A percentile compares a stretch with the other conserved stretches of the same genome.
Evolutionary conservation across 345 rosid species (phyloP).

Genomic region (Conringia planisiliqua): DNA sequence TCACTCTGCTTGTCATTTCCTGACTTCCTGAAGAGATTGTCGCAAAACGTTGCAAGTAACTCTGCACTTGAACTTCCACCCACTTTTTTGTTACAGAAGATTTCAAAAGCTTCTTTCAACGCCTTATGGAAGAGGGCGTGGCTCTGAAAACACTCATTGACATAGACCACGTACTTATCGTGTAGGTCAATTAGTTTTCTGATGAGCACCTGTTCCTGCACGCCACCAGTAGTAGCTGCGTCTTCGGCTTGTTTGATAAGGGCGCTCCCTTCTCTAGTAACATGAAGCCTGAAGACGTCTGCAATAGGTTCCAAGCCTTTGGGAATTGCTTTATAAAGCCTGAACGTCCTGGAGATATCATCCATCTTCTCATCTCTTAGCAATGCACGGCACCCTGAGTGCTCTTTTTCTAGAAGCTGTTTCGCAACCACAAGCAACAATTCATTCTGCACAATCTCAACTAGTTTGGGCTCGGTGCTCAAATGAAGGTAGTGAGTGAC

Average conservation of each 20-base stretch:
- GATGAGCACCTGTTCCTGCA: conserved; percentile 71
- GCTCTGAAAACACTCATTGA: conserved; percentile 8
- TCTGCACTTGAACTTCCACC: conserved; percentile 32
- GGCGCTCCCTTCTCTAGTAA: conserved; percentile 68
- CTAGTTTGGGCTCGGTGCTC: conserved; percentile 68
- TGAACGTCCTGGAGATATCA: conserved; percentile 86
- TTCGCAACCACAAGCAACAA: conserved; percentile 50
- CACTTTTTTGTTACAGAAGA: conserved; percentile 35
- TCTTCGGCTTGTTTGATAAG: conserved; percentile 88
- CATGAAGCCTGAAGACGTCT: conserved; percentile 67
- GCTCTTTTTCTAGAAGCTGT: conserved; percentile 73
- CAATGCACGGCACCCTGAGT: conserved; percentile 75
- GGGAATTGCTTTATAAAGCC: conserved; percentile 58
- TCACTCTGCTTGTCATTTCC: conserved; percentile 25
- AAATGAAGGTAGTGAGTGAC: conserved; percentile 72
- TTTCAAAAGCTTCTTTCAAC: conserved; percentile 31
- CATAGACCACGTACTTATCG: conserved; percentile 36
- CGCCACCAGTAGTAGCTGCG: conserved; percentile 36
- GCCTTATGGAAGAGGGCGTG: conserved; percentile 28
- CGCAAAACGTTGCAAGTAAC: conserved; percentile 31
- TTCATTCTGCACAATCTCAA: conserved; percentile 55
- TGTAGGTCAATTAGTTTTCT: conserved; percentile 68
- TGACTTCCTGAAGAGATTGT: conserved; percentile 24
- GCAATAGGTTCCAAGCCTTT: conserved; percentile 73
- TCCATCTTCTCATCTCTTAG: conserved; percentile 65